A percentile compares a stretch with the other conserved stretches of the same genome.
These are phyloP conservation scores for Citrus maxima DNA, from an alignment of 345 rosid species.

Conservation along the genomic window DNA sequence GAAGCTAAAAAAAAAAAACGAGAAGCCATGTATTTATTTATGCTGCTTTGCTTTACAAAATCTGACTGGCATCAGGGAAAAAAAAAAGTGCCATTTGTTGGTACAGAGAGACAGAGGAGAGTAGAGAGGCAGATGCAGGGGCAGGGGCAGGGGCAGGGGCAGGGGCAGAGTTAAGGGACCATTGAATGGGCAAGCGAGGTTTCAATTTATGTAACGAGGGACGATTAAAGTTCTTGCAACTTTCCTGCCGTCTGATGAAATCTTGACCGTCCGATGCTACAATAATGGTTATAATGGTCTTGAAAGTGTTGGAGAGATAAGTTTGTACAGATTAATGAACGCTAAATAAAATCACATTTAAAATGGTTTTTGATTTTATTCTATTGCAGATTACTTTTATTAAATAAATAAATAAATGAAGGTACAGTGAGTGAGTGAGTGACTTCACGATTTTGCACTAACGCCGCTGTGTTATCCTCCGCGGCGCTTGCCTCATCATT, in stretches of 20 bases:
- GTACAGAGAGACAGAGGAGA: not conserved
- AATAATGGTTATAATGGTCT: not conserved
- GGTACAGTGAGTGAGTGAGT: no score
- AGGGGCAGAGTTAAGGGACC: not conserved
- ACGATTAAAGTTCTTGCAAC: not conserved
- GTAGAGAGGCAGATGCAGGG: no score
- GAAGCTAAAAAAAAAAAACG: conserved; percentile 8
- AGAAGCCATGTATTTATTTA: not conserved
- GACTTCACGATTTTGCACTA: not conserved
- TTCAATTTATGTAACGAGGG: not conserved
- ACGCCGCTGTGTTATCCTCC: not conserved
- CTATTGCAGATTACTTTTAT: no score
- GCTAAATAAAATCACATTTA: no score
- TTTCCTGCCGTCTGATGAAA: not conserved
- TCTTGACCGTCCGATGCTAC: not conserved
- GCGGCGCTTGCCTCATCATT: not conserved
- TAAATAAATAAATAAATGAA: no score
- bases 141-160: no score
- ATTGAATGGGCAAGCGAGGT: not conserved
- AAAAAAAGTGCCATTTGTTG: no score
- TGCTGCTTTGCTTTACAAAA: not conserved
- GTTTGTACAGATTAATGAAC: not conserved
- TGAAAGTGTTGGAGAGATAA: not conserved
- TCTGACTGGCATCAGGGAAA: not conserved
- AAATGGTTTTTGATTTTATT: no score